These are phyloP conservation scores for Plasmodiophora brassicae DNA, from an alignment of 208 protist genomes.

Conservation along the genomic window DNA sequence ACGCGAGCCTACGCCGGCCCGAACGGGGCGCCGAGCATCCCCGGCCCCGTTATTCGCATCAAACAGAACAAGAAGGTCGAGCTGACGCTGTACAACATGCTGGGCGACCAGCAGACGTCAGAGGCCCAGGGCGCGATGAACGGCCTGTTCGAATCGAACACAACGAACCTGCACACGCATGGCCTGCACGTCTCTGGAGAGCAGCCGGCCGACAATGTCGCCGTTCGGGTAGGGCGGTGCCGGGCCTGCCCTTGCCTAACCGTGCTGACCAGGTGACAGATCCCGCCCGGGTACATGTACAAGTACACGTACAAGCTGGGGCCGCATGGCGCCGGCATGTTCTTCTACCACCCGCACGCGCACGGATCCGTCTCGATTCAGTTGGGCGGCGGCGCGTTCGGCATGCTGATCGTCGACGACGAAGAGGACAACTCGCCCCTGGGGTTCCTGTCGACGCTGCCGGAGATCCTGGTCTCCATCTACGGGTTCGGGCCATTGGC, in stretches of 20 bases:
- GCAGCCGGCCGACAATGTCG: not conserved
- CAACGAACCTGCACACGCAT: conserved; percentile 45
- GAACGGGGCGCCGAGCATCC: not conserved
- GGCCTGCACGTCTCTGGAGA: conserved; percentile 23
- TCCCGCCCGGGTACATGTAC: not conserved
- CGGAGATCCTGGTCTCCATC: not conserved
- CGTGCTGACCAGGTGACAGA: not conserved
- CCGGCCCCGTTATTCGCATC: not conserved
- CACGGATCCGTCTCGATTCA: not conserved
- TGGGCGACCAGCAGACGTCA: not conserved
- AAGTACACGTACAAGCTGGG: conserved; percentile 27
- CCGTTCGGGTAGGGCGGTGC: not conserved
- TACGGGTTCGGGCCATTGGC: not conserved
- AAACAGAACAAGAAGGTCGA: not conserved
- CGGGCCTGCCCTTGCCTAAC: not conserved
- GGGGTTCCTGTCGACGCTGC: not conserved
- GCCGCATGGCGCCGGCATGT: conserved; percentile 39
- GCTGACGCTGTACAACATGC: not conserved
- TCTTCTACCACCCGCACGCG: conserved; percentile 44
- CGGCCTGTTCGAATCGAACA: not conserved
- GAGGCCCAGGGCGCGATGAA: not conserved
- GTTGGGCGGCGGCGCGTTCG: conserved; percentile 19
- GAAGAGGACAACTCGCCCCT: not conserved
- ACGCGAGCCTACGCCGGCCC: not conserved
- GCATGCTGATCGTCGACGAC: conserved; percentile 38